Evolutionary conservation across 1,139 yeast species (phyloP), one percentile per base, ranked within the genome.

Genomic region (Geotrichum bryndzae): DNA sequence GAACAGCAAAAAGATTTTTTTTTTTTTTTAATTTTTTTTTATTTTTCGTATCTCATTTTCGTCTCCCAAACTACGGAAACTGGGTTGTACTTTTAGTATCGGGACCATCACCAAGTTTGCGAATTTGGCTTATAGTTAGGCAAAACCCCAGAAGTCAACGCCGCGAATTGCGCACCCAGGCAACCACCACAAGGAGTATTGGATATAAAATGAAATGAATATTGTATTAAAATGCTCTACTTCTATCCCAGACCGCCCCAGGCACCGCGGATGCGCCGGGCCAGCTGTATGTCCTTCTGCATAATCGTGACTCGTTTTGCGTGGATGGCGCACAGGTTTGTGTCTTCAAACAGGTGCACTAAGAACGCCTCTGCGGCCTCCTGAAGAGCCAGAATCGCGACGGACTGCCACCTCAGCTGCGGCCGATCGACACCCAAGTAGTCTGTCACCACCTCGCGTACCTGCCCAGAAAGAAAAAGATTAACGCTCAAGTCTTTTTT

Each of bases 271-370:
- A 92, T 85, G 71, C 97, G 80, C 73, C 97, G 81, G 1, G 97
- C 98, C 68, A 92, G 79, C 70, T 90, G 96, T 67, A 92, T 87
- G 72, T 92, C 98, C 73, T 88, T 90, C 70, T 89, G 92, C 96
- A 90, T 90, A 33, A 92, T 89, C 0, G 98, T 92, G 25, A 92
- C 96, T 67, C 98, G 79, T 72, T 90, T 91, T 1, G 97, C 97
- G 73, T 92, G 98, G 46, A 90, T 80, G 4, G 97, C 97, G 76
- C 96, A 84, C 58, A 92, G 74, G 69, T 91, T 91, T 8, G 97
- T 91, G 72, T 92, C 97, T 72, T 92, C 97, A 66, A 92, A 81
- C 60, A 92, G 75, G 64, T 91, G 92, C 11, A 91, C 90, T 66
- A 92, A 75, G 69, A 86, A 92, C 2, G 97, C 96, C 62, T 91